Percentiles rank a stretch among this genome's conserved stretches.
Conservation (phyloP, 2,329 filamentous ascomycete genomes). For the Dothideomycetes sp. region DNA sequence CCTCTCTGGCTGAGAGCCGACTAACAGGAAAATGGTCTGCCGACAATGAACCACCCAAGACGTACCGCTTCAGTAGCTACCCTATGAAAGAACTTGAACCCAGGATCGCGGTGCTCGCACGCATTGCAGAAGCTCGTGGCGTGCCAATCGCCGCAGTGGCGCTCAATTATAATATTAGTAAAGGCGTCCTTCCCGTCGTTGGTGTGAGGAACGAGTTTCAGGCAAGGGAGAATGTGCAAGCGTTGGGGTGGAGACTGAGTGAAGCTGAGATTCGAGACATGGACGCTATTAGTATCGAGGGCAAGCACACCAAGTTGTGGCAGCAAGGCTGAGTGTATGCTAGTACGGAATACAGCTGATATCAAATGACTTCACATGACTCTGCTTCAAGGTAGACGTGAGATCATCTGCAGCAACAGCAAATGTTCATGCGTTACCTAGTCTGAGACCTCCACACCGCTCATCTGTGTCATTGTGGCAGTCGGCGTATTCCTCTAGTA, state of each 20-base stretch:
- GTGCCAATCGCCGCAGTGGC: slow-evolving; percentile 28
- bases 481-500: no score
- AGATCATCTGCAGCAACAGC: no score
- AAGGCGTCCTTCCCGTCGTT: slow-evolving; percentile 32
- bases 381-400: no score
- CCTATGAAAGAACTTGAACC: slow-evolving; percentile 33
- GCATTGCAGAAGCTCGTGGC: slow-evolving; percentile 24
- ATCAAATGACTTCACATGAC: no score
- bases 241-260: slow-evolving; percentile 30
- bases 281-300: slow-evolving; percentile 30
- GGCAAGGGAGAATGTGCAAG: slow-evolving; percentile 27
- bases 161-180: slow-evolving; percentile 34
- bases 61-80: slow-evolving; percentile 30
- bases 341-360: no score
- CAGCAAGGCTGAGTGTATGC: slow-evolving; percentile 30
- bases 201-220: slow-evolving; percentile 31
- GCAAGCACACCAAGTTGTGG: slow-evolving; percentile 27
- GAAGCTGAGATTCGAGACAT: slow-evolving; percentile 30
- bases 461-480: no score
- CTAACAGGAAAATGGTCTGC: slow-evolving; percentile 29
- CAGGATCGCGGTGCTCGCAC: slow-evolving; percentile 23
- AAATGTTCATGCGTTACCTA: no score
- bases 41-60: slow-evolving; percentile 26
- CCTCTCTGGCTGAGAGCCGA: slow-evolving; percentile 28
- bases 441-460: no score